phyloP scores from a whole-genome alignment of 2,329 filamentous ascomycete species.

The Sordariomycetes sp. region DNA sequence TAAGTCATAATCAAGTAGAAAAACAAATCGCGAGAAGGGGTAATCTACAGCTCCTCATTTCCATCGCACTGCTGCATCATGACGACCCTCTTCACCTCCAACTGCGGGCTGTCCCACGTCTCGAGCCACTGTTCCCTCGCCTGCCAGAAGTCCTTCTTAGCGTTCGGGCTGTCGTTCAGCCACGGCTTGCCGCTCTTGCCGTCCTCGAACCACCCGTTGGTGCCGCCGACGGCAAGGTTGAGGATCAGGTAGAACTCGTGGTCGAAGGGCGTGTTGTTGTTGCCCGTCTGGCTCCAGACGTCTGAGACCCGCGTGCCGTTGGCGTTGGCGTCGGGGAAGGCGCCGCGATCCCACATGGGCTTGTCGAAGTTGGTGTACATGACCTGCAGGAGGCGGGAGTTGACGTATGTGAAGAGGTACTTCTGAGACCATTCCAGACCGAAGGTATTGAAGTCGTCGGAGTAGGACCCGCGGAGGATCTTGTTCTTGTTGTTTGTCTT shows the following conservation, averaged over 20 bases:
- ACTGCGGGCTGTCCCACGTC: constrained; percentile 60
- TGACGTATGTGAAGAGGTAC: constrained; percentile 81
- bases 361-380: constrained; percentile 67
- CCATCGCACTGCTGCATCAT: constrained; percentile 65
- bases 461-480: constrained; percentile 67
- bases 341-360: constrained; percentile 59
- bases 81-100: constrained; percentile 61
- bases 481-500: constrained; percentile 69
- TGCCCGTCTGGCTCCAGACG: constrained; percentile 54
- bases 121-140: constrained; percentile 55
- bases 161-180: constrained; percentile 58
- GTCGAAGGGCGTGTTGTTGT: constrained; percentile 62
- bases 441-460: constrained; percentile 62
- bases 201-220: constrained; percentile 79
- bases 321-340: constrained; percentile 52
- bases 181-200: constrained; percentile 66
- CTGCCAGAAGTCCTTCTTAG: constrained; percentile 70
- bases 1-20: not conserved
- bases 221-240: constrained; percentile 67
- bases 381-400: constrained; percentile 70
- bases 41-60: constrained; percentile 36
- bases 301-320: constrained; percentile 59
- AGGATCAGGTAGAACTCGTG: constrained; percentile 68
- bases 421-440: constrained; percentile 83
- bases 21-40: not conserved